Evolutionary conservation across 2,329 filamentous ascomycete genomes (phyloP), one percentile per base, ranked within the genome.

Genomic region (Sphaceloma murrayae): DNA sequence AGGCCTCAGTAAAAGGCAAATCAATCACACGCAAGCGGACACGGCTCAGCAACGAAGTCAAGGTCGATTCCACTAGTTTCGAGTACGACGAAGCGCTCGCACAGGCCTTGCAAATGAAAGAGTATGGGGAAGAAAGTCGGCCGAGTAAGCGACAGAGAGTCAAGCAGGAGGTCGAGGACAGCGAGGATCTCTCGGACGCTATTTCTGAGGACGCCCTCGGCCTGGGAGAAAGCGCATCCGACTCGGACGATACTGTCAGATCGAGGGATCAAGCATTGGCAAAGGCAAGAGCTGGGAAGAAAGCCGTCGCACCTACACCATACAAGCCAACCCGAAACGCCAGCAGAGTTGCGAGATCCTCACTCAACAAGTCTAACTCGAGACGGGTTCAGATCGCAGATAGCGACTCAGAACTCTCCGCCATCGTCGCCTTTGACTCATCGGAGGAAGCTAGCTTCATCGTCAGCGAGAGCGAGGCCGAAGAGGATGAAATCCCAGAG

Each of bases 361-460:
- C 55, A 3, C 52, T 55, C 27, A 57, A 62, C 39, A 54, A 54
- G 19, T 53, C 56, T 5, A 53, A 54, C 27, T 57, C 61, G 38
- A 54, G n/a, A n/a, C n/a, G n/a, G 24, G 24, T 51, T 22, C 52
- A 48, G 39, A 33, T 51, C 27, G 50, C 51, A 26, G 61, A 68
- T 43, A 64, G 63, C 13, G 60, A 68, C 42, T 64, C 63, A n/a
- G 60, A 72, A 49, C 27, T 51, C 4, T 56, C 52, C 7, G 51
- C 53, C 21, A 38, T 50, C 13, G 57, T 63, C 16, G 58, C 58
- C 13, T 26, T 30, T 19, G 31, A 38, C 3, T n/a, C 18, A 4
- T 52, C 57, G 2, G 72, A 75, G 56, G 73, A 39, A 19, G 55
- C 53, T 42, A 48, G 49, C 4, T 59, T 56, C 42, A 33, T 54